Evolutionary conservation across 139 green algal species (phyloP), one percentile per base, ranked within the genome.

Genomic region (Diplosphaera chodatii): DNA sequence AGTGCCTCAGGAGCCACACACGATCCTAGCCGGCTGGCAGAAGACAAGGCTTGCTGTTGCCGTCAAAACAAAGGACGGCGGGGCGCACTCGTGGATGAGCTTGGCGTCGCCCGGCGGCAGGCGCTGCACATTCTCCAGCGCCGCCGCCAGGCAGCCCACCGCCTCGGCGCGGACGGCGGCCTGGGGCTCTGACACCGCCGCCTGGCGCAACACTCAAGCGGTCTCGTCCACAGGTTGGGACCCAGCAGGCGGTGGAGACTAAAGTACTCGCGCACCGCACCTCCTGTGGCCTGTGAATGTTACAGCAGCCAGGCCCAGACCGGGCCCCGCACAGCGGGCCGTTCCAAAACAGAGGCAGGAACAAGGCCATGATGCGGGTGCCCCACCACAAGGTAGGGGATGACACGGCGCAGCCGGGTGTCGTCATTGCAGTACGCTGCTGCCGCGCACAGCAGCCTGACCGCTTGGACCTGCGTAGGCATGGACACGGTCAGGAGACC

Each of bases 371-470:
- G 27, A 65, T 30, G 8, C 27, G 16, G 56, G 56, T 34, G 21
- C 29, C n/a, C 40, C 0, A 92, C 86, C 27, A 97, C 66, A 34
- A 97, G 72, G 80, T 93, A 94, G 2, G 94, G 94, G 64, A 97
- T 71, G 29, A 90, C 78, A 18, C 84, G 75, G 77, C 98, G 86
- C 77, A 96, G 75, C 10, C 85, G 78, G n/a, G 82, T 78, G 29
- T 96, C 87, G 55, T 97, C 91, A 40, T 92, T 83, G 32, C 84
- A 91, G 55, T 82, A 37, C 23, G 72, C 56, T 0, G 82, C 86
- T 0, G 74, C 63, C 23, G 83, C 64, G 20, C 69, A 74, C 48
- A 98, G 80, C 70, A 97, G 83, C 32, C 64, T 55, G 32, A 96
- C 72, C 8, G 85, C 82, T 0, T 55, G 65, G 23, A 33, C 71